Percentiles rank a stretch among this genome's conserved stretches.
Evolutionary conservation across 306 rosid genomes (phyloP).

Genomic region (Quercus robur): DNA sequence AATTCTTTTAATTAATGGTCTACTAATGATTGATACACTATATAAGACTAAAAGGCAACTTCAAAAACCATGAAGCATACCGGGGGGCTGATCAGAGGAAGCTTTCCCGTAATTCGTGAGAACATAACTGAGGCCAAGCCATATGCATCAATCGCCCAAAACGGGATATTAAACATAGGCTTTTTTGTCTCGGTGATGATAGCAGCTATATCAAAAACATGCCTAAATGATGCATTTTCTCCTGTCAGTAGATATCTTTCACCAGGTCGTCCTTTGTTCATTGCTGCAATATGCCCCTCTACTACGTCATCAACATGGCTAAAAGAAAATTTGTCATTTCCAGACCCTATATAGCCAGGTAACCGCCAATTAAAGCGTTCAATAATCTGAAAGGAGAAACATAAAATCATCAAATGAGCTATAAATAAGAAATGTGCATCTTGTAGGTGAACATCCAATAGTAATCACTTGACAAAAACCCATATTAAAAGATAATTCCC

Average conservation of each 20-base stretch:
- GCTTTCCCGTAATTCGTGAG: slow-evolving; percentile 63
- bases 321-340: slow-evolving; percentile 64
- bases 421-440: background rate
- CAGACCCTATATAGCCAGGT: slow-evolving; percentile 82
- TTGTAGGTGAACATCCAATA: background rate
- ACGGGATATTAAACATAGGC: slow-evolving; percentile 58
- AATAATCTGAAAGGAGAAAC: slow-evolving; percentile 40
- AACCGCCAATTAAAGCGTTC: slow-evolving; percentile 83
- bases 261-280: slow-evolving; percentile 61
- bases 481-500: background rate
- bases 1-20: background rate
- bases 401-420: slow-evolving; percentile 6
- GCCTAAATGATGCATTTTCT: slow-evolving; percentile 77
- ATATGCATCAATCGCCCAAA: slow-evolving; percentile 70
- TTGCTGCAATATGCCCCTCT: slow-evolving; percentile 75
- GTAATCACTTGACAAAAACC: background rate
- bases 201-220: slow-evolving; percentile 77
- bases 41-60: background rate
- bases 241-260: slow-evolving; percentile 78
- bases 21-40: background rate
- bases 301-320: slow-evolving; percentile 87
- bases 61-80: slow-evolving; percentile 40
- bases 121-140: slow-evolving; percentile 61
- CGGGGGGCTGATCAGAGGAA: slow-evolving; percentile 90
- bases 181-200: slow-evolving; percentile 51